Conservation (phyloP, 176 grass and related monocot species). For the Chloris gayana region DNA sequence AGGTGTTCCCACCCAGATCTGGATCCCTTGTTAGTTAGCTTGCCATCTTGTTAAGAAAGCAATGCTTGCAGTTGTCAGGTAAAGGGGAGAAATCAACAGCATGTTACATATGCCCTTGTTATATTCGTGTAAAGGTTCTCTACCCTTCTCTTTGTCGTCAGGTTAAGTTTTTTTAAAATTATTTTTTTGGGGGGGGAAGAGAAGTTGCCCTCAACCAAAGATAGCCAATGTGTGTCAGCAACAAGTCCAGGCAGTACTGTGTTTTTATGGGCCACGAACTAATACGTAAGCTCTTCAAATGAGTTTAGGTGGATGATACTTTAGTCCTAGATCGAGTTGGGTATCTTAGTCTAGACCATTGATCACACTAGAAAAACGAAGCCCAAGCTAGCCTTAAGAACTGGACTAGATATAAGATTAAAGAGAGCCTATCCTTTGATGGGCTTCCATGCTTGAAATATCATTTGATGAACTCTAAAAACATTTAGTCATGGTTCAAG, state of each 20-base stretch:
- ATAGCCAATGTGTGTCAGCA: not conserved
- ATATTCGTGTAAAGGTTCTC: not conserved
- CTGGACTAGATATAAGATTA: not conserved
- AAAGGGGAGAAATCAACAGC: conserved; percentile 19
- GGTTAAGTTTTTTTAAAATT: not conserved
- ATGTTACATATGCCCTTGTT: conserved; percentile 25
- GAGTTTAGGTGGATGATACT: not conserved
- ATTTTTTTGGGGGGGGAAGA: not conserved
- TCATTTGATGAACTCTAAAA: not conserved
- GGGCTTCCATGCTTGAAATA: conserved; percentile 4
- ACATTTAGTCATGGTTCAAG: conserved; percentile 16
- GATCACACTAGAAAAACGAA: not conserved
- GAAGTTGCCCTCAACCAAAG: not conserved
- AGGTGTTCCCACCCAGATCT: conserved; percentile 35
- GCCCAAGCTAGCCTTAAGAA: conserved; percentile 8
- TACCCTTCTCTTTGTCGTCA: not conserved
- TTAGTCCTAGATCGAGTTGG: not conserved
- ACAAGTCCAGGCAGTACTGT: not conserved
- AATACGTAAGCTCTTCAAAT: conserved; percentile 3
- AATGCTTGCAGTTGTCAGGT: not conserved
- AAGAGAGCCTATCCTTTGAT: conserved; percentile 1
- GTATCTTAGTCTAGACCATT: not conserved
- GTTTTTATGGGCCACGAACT: not conserved
- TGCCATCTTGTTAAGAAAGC: conserved; percentile 42
- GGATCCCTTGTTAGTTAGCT: conserved; percentile 35